Evolutionary conservation across 495 filamentous ascomycete genomes (phyloP).

Genomic region (Talaromyces wortmannii): DNA sequence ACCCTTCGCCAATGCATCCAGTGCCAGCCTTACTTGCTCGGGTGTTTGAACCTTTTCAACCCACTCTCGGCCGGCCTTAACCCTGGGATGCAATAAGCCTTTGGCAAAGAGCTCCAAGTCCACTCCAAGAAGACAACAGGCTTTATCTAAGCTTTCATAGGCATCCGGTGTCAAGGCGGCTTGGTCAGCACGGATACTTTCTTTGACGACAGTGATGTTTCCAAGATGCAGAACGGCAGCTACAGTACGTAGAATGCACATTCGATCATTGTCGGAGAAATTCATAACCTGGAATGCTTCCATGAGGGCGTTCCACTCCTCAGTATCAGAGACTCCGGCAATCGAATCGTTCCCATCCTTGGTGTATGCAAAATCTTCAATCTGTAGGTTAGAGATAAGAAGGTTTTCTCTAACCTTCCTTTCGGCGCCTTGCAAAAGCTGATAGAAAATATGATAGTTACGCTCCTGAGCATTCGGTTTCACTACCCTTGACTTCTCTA

Average conservation of each 20-base stretch:
- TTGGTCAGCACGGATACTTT: slow-evolving; percentile 85
- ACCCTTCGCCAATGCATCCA: slow-evolving; percentile 92
- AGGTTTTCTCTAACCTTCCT: slow-evolving; percentile 64
- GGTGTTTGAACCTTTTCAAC: slow-evolving; percentile 97
- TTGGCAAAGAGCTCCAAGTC: slow-evolving; percentile 76
- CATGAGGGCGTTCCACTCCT: slow-evolving; percentile 84
- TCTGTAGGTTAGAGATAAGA: slow-evolving; percentile 60
- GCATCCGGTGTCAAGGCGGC: slow-evolving; percentile 72
- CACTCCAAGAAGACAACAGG: slow-evolving; percentile 82
- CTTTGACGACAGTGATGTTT: slow-evolving; percentile 82
- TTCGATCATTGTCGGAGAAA: slow-evolving; percentile 81
- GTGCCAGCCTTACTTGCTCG: slow-evolving; percentile 83
- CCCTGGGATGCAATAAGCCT: slow-evolving; percentile 82
- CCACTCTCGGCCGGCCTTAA: slow-evolving; percentile 95
- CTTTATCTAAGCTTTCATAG: slow-evolving; percentile 61
- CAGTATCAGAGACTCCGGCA: slow-evolving; percentile 78
- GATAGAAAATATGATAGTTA: slow-evolving; percentile 98
- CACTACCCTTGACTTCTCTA: slow-evolving; percentile 96
- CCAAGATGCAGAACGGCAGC: slow-evolving; percentile 91
- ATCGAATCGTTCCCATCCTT: slow-evolving; percentile 86
- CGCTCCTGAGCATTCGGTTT: slow-evolving; percentile 78
- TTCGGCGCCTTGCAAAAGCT: slow-evolving; percentile 81
- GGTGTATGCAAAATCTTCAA: slow-evolving; percentile 88
- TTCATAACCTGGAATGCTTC: slow-evolving; percentile 95
- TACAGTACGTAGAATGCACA: slow-evolving; percentile 75